Conservation (phyloP, 331 rosid genomes). For the Acacia concinna region DNA sequence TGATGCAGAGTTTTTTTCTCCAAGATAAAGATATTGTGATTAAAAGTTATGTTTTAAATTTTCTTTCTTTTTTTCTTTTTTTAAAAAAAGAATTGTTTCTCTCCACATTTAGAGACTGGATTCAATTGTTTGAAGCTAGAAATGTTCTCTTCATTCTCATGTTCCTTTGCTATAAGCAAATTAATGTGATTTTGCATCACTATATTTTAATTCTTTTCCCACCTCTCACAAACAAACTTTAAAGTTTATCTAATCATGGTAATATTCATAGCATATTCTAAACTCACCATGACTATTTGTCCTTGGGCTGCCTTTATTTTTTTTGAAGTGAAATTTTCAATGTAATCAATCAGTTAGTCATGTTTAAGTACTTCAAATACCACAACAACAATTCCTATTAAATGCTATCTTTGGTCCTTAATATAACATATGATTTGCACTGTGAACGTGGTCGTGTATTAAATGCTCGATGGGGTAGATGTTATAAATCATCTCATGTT, state of each 20-base stretch:
- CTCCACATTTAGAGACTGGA: neutral
- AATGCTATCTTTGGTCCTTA: no score
- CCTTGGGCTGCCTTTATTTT: neutral
- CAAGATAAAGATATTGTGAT: neutral
- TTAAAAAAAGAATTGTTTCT: neutral
- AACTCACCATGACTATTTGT: neutral
- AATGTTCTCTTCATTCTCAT: neutral
- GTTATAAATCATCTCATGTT: neutral
- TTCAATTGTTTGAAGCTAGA: neutral
- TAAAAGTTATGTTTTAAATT: neutral
- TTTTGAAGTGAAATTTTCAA: neutral
- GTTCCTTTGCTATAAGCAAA: neutral
- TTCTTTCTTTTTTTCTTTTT: neutral
- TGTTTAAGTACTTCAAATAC: neutral
- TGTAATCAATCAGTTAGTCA: neutral
- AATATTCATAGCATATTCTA: neutral
- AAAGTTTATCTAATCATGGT: neutral
- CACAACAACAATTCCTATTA: no score
- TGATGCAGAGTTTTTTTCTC: neutral
- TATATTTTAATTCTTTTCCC: neutral
- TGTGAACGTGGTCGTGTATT: no score
- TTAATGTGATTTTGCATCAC: neutral
- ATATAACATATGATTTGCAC: no score
- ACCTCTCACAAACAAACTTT: neutral
- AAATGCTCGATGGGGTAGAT: no score